Percentiles rank a stretch among this genome's conserved stretches.
Conservation (phyloP, 1,284 basidiomycete genomes). For the Amylostereum areolatum region DNA sequence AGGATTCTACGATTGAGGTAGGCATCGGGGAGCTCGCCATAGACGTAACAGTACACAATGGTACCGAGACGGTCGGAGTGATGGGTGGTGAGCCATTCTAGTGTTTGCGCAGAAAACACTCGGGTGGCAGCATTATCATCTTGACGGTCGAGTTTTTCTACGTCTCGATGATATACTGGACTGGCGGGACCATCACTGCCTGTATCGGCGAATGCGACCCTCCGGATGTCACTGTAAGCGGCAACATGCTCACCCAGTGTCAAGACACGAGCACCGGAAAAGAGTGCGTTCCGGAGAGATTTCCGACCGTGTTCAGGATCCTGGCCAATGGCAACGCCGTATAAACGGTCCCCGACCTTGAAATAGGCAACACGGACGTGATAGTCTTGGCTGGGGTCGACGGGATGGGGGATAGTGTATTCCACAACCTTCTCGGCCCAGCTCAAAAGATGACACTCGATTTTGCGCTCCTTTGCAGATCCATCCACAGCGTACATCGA, state of each 20-base stretch:
- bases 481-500: slow-evolving; percentile 25
- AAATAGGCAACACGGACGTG: neutral
- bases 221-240: slow-evolving; percentile 13
- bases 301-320: slow-evolving; percentile 30
- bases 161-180: slow-evolving; percentile 27
- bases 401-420: neutral
- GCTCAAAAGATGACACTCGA: slow-evolving; percentile 12
- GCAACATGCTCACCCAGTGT: slow-evolving; percentile 19
- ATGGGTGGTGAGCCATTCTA: slow-evolving; percentile 9
- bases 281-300: slow-evolving; percentile 26
- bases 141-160: slow-evolving; percentile 31
- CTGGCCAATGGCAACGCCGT: slow-evolving; percentile 22
- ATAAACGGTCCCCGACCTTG: neutral
- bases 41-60: slow-evolving; percentile 18
- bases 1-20: slow-evolving; percentile 16
- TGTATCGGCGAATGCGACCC: neutral
- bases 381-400: neutral
- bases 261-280: slow-evolving; percentile 22
- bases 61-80: slow-evolving; percentile 9
- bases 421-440: neutral
- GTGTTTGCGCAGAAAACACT: slow-evolving; percentile 15
- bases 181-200: neutral
- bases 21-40: slow-evolving; percentile 20
- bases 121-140: slow-evolving; percentile 35
- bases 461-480: slow-evolving; percentile 20